A percentile compares a stretch with the other conserved stretches of the same genome.
These are phyloP conservation scores for Bruguiera sexangula DNA, from an alignment of 345 rosid species.

Conservation along the genomic window DNA sequence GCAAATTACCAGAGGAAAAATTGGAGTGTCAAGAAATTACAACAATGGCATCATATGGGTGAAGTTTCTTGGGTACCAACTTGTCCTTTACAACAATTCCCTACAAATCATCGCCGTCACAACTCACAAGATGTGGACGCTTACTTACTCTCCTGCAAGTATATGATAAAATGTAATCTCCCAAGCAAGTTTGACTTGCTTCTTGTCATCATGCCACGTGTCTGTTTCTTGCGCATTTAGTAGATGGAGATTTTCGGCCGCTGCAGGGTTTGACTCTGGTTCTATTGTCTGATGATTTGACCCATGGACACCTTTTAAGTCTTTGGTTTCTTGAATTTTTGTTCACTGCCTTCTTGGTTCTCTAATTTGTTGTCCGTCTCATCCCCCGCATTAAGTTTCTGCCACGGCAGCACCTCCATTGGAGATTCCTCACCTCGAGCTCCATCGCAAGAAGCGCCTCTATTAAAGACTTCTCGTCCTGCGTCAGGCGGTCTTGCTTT, in stretches of 20 bases:
- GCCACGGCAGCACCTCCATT: conserved; percentile 4
- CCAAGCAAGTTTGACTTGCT: conserved; percentile 11
- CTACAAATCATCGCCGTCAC: not conserved
- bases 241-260: conserved; percentile 3
- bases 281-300: conserved; percentile 1
- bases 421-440: conserved; percentile 15
- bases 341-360: not conserved
- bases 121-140: conserved; percentile 12
- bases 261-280: conserved; percentile 2
- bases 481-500: not conserved
- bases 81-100: not conserved
- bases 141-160: conserved; percentile 2
- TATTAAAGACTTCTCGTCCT: not conserved
- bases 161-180: not conserved
- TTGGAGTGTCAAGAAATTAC: conserved; percentile 6
- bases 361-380: conserved; percentile 1
- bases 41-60: not conserved
- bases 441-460: conserved; percentile 4
- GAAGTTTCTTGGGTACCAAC: not conserved
- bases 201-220: conserved; percentile 4
- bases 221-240: conserved; percentile 13
- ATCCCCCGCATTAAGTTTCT: not conserved
- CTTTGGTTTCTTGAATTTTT: not conserved
- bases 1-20: conserved; percentile 13
- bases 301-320: conserved; percentile 11